A percentile compares a stretch with the other conserved stretches of the same genome.
These are phyloP conservation scores for Leishmania gerbilli DNA, from an alignment of 208 protist genomes.

Conservation along the genomic window DNA sequence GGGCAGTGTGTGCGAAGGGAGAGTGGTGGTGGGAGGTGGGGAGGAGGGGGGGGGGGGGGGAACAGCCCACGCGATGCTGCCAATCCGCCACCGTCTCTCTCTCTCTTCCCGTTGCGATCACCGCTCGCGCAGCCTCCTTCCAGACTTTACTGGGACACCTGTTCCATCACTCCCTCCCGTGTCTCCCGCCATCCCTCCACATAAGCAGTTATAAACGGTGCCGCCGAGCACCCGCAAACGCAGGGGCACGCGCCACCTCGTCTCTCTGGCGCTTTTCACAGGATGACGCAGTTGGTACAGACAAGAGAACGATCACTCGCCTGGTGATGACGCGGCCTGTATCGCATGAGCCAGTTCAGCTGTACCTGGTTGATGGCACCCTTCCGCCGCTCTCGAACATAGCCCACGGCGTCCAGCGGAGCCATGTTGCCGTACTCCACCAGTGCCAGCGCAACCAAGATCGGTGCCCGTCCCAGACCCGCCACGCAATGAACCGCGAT, in stretches of 20 bases:
- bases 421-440: conserved; percentile 84
- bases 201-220: neutral
- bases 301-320: conserved; percentile 27
- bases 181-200: conserved; percentile 21
- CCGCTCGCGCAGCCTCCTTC: neutral
- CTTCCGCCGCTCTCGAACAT: conserved; percentile 78
- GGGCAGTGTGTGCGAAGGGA: neutral
- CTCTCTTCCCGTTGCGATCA: neutral
- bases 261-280: conserved; percentile 33
- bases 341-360: conserved; percentile 89
- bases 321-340: conserved; percentile 64
- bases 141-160: neutral
- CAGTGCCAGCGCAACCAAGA: conserved; percentile 89
- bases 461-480: conserved; percentile 90
- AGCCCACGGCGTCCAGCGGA: conserved; percentile 80
- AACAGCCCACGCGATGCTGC: neutral
- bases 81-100: neutral
- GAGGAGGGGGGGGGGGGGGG: neutral
- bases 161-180: neutral
- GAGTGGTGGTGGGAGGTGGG: no score
- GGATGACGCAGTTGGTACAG: conserved; percentile 60
- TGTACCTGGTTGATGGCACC: conserved; percentile 94
- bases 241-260: neutral
- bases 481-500: conserved; percentile 94
- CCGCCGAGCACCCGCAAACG: neutral